Evolutionary conservation across 169 alveolate genomes (phyloP).

Genomic region (Plasmodium ovale): DNA sequence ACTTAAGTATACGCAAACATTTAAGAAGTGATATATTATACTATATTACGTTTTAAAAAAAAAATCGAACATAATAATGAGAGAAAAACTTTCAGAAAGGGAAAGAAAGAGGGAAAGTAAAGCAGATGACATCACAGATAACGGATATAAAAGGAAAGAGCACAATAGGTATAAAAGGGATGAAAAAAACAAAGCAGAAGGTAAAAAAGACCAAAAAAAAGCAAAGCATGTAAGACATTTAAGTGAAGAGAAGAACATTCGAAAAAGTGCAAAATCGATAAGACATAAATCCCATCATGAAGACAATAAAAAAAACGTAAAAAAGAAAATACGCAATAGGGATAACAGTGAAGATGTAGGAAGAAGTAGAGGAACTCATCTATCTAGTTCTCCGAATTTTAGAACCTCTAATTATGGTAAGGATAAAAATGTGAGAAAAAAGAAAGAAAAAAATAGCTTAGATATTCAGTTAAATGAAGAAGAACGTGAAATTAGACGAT

Average conservation of each 20-base stretch:
- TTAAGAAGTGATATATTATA: no score
- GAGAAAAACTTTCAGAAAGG: neutral
- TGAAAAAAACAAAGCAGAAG: neutral
- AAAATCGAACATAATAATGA: no score
- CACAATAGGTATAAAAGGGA: neutral
- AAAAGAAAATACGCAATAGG: no score
- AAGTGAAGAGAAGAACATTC: neutral
- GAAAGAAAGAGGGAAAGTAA: neutral
- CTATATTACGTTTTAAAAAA: no score
- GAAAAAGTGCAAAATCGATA: neutral
- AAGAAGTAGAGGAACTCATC: neutral
- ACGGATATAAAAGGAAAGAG: neutral
- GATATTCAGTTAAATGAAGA: neutral
- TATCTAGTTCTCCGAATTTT: neutral
- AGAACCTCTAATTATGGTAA: neutral
- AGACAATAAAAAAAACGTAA: neutral
- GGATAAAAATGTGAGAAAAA: no score
- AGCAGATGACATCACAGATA: neutral
- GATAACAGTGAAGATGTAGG: neutral
- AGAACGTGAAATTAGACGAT: neutral
- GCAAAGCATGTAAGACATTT: neutral
- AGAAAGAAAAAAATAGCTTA: no score
- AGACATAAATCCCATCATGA: neutral
- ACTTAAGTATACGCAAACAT: no score
- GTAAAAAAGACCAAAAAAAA: neutral